Conservation (phyloP, 345 rosid genomes). For the Ricinus communis region DNA sequence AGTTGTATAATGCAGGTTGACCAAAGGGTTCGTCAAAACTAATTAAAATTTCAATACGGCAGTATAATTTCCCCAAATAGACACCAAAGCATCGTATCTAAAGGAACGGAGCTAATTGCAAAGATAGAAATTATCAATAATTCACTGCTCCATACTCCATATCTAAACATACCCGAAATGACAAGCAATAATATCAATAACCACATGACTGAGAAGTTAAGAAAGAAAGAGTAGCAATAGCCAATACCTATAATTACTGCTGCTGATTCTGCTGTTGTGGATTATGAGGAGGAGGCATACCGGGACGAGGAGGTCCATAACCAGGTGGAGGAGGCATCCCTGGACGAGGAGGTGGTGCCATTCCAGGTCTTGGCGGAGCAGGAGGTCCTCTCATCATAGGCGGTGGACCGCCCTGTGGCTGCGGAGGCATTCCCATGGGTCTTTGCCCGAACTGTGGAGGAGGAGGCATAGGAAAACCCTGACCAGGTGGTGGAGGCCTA, state of each 20-base stretch:
- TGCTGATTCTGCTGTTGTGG: slow-evolving; percentile 51
- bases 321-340: slow-evolving; percentile 98
- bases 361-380: slow-evolving; percentile 72
- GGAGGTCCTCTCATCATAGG: slow-evolving; percentile 94
- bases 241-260: slow-evolving; percentile 9
- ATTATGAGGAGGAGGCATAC: slow-evolving; percentile 70
- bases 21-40: no score
- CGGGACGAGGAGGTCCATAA: slow-evolving; percentile 81
- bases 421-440: slow-evolving; percentile 63
- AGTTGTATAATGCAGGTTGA: no score
- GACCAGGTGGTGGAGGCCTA: slow-evolving; percentile 27
- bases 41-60: no score
- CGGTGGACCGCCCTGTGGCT: slow-evolving; percentile 39
- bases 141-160: no score
- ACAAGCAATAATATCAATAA: no score
- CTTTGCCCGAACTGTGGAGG: slow-evolving; percentile 66
- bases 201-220: no score
- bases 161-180: no score
- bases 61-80: no score
- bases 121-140: no score
- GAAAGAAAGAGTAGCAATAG: no score
- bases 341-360: slow-evolving; percentile 74
- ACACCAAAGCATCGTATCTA: no score
- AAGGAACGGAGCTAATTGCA: no score
- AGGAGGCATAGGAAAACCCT: slow-evolving; percentile 39